Evolutionary conservation across 768 basidiomycete species (phyloP), one percentile per base, ranked within the genome.

Genomic region (Leccinum obscurum): DNA sequence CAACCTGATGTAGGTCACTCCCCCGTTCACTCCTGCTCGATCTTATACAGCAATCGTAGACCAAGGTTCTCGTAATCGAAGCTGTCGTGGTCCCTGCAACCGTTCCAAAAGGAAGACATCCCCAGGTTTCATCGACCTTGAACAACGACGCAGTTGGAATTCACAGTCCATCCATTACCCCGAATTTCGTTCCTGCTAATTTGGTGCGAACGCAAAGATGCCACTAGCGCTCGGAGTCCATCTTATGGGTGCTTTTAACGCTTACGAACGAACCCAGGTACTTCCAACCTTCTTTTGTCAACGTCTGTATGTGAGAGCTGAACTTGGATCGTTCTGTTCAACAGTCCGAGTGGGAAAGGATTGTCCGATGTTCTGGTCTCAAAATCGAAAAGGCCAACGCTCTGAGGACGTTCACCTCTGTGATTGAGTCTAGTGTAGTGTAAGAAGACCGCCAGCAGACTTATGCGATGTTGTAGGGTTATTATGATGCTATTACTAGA

Each of bases 131-230:
- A 46, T 46, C 20, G 44, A 13, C 44, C 15, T 11, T 10, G n/a
- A 22, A 20, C 20, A 20, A 46, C 4, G 44, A 22, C 4, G 20
- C 44, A 22, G 11, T 46, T 22, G 44, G 44, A 22, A 46, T 22
- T 11, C 20, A 22, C 20, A 20, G n/a, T n/a, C 44, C 44, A 46
- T 6, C 20, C 20, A 22, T 6, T 4, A 14, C 50, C 4, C 57
- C 50, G 6, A 30, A 26, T 52, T 52, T 57, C 20, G 37, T 57
- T 39, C 57, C 57, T 17, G 37, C 26, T 20, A 57, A 57, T 32
- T 57, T 2, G 57, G 57, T 39, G 28, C 6, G n/a, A 30, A 57
- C 20, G 35, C 57, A 22, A 57, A 57, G 39, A 52, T 57, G 57
- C 44, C 44, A 10, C 44, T 46, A 22, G 44, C 20, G 44, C 44